Base-by-base conservation (phyloP, 2,329 filamentous ascomycete species). In the Verticillium isaacii region DNA sequence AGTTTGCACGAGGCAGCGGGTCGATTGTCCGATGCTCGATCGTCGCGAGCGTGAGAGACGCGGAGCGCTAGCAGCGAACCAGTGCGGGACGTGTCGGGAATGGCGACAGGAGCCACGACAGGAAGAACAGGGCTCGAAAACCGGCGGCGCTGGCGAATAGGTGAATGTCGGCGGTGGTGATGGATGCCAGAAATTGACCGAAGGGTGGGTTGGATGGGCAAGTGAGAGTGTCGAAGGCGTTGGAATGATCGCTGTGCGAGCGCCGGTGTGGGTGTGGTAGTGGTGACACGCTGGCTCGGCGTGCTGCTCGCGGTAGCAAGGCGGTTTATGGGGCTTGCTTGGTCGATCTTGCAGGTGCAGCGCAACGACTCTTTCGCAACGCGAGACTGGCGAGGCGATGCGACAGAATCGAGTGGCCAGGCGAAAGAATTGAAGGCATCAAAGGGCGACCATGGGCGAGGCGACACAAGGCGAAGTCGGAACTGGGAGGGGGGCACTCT, bases 31-130 rank as follows among this genome's bases (percentile, higher is more conserved):
- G 66, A 65, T 62, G 65, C 64, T 68, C 19, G 19, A n/a, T 71
- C 67, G 62, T 62, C 65, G 67, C 70, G 72, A 73, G 72, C 25
- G 52, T 56, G 29, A 11, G 7, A 56, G 59, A 65, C 63, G 64
- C 63, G 61, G 65, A 65, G 63, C 60, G 64, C 63, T 61, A 63
- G 60, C 60, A 60, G 60, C 59, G 57, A 59, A 56, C 57, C 29
- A 58, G 19, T 15, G 57, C 57, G 36, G 56, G 50, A 59, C 60
- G 62, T 59, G 62, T 58, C 45, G 23, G 56, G 23, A 29, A 57
- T 12, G 56, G 39, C 32, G 56, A 36, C 36, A 41, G 56, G 25
- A 19, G 36, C 39, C 34, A 54, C 58, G 45, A 50, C 56, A 52
- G 23, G 25, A 25, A 52, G 52, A 62, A 58, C 50, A 63, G 55